Evolutionary conservation across 1,284 basidiomycete genomes (phyloP).

Genomic region (Caloboletus inedulis): DNA sequence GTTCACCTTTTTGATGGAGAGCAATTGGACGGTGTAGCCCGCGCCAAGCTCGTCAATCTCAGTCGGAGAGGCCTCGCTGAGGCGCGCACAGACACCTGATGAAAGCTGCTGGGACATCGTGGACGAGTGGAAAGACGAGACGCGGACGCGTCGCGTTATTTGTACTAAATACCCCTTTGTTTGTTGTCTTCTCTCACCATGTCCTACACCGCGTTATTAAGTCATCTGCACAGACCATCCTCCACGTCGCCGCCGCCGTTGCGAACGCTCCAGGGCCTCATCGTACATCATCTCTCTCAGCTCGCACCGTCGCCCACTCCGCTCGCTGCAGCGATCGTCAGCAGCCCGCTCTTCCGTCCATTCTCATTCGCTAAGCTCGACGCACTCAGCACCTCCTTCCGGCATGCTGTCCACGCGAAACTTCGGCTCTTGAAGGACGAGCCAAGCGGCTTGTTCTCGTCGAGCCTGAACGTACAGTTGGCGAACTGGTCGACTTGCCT

Average conservation of each 20-base stretch:
- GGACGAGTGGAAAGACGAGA: not conserved
- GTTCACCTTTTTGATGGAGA: conserved; percentile 78
- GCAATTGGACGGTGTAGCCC: conserved; percentile 71
- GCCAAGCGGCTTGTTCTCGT: conserved; percentile 41
- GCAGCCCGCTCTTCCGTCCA: conserved; percentile 54
- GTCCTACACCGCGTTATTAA: conserved; percentile 53
- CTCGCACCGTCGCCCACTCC: conserved; percentile 56
- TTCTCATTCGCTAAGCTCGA: conserved; percentile 51
- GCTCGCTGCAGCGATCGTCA: conserved; percentile 61
- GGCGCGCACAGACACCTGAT: conserved; percentile 52
- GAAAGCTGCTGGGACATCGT: conserved; percentile 45
- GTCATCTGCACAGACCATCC: conserved; percentile 52
- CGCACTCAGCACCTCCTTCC: conserved; percentile 54
- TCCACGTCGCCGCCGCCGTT: conserved; percentile 45
- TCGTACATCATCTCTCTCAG: conserved; percentile 61
- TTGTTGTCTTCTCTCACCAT: conserved; percentile 7
- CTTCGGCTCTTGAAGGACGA: conserved; percentile 40
- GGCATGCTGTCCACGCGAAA: conserved; percentile 61
- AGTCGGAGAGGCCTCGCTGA: conserved; percentile 46
- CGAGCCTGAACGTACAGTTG: conserved; percentile 40
- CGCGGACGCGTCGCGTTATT: conserved; percentile 23
- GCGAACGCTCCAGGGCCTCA: conserved; percentile 52
- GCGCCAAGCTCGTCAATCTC: conserved; percentile 53
- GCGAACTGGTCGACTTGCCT: conserved; percentile 56
- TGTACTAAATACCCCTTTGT: conserved; percentile 8